phyloP scores from a whole-genome alignment of 345 rosid species.

The Lagerstroemia speciosa region DNA sequence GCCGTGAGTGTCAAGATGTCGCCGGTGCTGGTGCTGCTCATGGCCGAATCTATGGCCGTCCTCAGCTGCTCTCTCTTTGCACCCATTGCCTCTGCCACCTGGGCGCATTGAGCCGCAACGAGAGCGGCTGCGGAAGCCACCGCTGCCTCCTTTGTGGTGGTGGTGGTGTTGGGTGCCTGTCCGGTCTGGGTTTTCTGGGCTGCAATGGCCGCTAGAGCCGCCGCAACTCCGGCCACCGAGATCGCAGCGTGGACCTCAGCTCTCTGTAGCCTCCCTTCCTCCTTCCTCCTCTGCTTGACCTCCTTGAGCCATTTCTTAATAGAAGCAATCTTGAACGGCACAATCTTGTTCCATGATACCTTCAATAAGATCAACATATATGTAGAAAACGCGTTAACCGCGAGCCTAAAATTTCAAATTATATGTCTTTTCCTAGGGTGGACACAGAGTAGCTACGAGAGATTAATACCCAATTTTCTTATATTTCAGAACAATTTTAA shows the following conservation, averaged over 20 bases:
- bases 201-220: conserved; percentile 74
- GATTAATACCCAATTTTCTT: too few relatives aligned
- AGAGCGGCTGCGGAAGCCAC: conserved; percentile 86
- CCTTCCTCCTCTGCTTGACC: conserved; percentile 63
- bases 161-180: too few relatives aligned
- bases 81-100: conserved; percentile 82
- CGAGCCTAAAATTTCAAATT: too few relatives aligned
- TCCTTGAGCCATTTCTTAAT: conserved; percentile 89
- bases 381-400: too few relatives aligned
- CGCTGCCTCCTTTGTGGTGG: conserved; percentile 47
- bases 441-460: too few relatives aligned
- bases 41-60: conserved; percentile 58
- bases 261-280: conserved; percentile 60
- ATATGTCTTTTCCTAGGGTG: too few relatives aligned
- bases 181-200: conserved; percentile 42
- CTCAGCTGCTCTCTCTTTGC: conserved; percentile 68
- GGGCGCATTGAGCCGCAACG: conserved; percentile 78
- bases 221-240: conserved; percentile 80
- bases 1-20: conserved; percentile 86
- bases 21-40: conserved; percentile 55
- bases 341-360: conserved; percentile 60
- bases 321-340: conserved; percentile 33
- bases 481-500: too few relatives aligned
- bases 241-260: conserved; percentile 92
- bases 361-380: background rate